Percentiles rank a stretch among this genome's conserved stretches.
phyloP scores from a whole-genome alignment of 768 basidiomycete genomes.

The Tylopilus rubrobrunneus region DNA sequence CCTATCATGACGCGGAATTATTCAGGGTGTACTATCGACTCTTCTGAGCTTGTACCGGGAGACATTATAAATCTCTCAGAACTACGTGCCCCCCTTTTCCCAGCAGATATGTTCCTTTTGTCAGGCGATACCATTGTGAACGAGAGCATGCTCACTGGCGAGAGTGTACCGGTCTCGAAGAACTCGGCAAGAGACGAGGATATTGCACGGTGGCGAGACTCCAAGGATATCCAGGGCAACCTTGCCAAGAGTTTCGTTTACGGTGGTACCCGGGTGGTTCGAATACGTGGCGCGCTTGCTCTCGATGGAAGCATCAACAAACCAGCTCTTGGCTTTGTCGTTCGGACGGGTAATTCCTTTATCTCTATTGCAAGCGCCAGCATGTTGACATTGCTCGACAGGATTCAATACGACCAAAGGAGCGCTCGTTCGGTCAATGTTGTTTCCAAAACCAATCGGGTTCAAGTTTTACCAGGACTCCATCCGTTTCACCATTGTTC shows the following conservation, averaged over 20 bases:
- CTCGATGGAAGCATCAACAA: slow-evolving; percentile 48
- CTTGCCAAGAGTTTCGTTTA: slow-evolving; percentile 83
- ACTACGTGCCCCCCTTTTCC: slow-evolving; percentile 67
- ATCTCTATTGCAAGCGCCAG: background rate
- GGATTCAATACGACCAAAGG: slow-evolving; percentile 98
- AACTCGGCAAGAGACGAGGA: slow-evolving; percentile 77
- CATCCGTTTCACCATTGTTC: slow-evolving; percentile 84
- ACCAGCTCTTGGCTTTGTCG: slow-evolving; percentile 79
- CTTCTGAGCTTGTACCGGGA: slow-evolving; percentile 81
- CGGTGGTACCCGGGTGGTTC: slow-evolving; percentile 85
- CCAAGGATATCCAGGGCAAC: slow-evolving; percentile 55
- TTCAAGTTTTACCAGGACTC: slow-evolving; percentile 98
- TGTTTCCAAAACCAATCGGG: slow-evolving; percentile 97
- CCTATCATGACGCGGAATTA: slow-evolving; percentile 2
- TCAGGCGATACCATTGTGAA: slow-evolving; percentile 98
- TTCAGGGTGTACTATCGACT: slow-evolving; percentile 69
- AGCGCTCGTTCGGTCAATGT: slow-evolving; percentile 91
- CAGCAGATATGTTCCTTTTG: slow-evolving; percentile 88
- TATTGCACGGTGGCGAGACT: slow-evolving; percentile 64
- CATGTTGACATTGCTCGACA: slow-evolving; percentile 25
- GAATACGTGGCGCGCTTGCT: slow-evolving; percentile 64
- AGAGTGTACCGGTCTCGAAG: slow-evolving; percentile 96
- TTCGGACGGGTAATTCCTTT: slow-evolving; percentile 65
- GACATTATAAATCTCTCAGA: slow-evolving; percentile 89
- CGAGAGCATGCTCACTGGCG: slow-evolving; percentile 98